Base-by-base conservation (phyloP, 176 grass and related monocot genomes). In the Saccharum spontaneum region DNA sequence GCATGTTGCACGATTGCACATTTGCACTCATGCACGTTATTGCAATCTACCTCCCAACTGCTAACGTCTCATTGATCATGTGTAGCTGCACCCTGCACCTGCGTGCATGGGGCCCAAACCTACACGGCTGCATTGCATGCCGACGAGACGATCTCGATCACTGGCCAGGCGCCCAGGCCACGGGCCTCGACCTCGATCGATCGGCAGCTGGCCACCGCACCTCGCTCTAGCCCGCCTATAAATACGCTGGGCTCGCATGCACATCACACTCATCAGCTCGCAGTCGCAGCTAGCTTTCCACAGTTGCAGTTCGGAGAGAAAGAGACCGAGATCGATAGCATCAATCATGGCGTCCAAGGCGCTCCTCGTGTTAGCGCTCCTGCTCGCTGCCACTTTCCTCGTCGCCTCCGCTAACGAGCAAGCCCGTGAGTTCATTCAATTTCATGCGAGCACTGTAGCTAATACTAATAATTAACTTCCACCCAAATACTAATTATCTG, bases 321-420 rank as follows among this genome's bases (percentile, higher is more conserved):
- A n/a, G 30, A 16, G 7, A 34, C 3, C 41, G 8, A 18, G 55
- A 59, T 10, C 55, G 22, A 59, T n/a, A n/a, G 55, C 55, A 73
- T n/a, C 18, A 20, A 28, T 3, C 73, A 84, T 84, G 83, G 83
- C 62, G 73, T 77, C 72, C 82, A 97, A 92, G 76, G 38, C 49
- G 50, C 30, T 92, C 49, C 44, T 94, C 18, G 48, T 85, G 70
- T 38, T 88, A 39, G 83, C 83, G 60, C 28, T 90, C 65, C 73
- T 97, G 52, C 75, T 92, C 16, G 83, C 84, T 8, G 76, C 79
- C 5, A 72, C 88, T 11, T 76, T 85, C 84, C 86, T 93, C 13
- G 73, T 85, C 67, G 82, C 75, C 67, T 68, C 83, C 1, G 89
- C 91, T 24, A 44, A 71, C 67, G 45, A 94, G 28, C 49, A 94